Conservation (phyloP, 83 land plant species). For the Thuja plicata region DNA sequence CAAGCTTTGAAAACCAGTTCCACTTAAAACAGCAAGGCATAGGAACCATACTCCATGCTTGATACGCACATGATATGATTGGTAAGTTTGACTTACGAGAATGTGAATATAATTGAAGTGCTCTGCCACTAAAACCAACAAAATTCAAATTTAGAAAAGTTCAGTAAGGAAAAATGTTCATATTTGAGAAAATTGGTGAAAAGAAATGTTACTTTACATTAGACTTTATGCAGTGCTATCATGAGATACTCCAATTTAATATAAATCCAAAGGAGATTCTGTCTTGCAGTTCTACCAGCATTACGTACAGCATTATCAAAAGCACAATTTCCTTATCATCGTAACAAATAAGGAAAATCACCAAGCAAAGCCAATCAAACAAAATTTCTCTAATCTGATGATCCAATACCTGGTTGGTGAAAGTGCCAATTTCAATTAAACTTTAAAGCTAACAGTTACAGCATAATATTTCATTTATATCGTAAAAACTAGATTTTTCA, state of each 20-base stretch:
- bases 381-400: background rate
- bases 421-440: background rate
- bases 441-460: background rate
- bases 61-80: background rate
- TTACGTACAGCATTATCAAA: background rate
- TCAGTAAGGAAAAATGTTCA: background rate
- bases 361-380: background rate
- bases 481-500: background rate
- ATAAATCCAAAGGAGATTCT: background rate
- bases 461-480: background rate
- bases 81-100: background rate
- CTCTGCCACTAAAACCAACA: background rate
- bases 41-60: background rate
- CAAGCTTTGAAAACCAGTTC: background rate
- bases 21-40: background rate
- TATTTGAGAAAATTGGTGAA: background rate
- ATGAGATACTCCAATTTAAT: background rate
- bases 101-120: background rate
- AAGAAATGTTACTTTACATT: background rate
- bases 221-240: background rate
- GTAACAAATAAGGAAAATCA: background rate
- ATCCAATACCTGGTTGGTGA: background rate
- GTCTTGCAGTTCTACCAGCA: background rate
- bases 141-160: background rate
- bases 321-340: background rate